A percentile compares a stretch with the other conserved stretches of the same genome.
Evolutionary conservation across 1,284 basidiomycete genomes (phyloP).

Genomic region (Ceratobasidium sp.): DNA sequence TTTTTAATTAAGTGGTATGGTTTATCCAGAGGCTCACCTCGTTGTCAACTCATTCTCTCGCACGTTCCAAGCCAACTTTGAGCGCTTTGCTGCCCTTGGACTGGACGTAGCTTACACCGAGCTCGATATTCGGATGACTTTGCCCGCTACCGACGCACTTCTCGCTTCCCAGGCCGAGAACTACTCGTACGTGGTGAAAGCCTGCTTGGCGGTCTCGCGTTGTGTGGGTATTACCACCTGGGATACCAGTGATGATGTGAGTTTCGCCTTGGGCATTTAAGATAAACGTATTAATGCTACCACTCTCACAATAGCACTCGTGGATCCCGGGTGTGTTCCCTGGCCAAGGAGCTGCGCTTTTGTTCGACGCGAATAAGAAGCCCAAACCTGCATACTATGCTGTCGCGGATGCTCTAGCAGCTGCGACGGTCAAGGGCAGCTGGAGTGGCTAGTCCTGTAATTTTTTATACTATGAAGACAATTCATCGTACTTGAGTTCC

Average conservation of each 20-base stretch:
- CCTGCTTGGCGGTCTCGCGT: constrained; percentile 57
- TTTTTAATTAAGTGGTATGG: too few species aligned
- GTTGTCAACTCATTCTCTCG: constrained; percentile 62
- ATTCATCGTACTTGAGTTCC: too few species aligned
- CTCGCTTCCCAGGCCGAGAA: constrained; percentile 63
- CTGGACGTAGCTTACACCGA: constrained; percentile 62
- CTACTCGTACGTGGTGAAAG: constrained; percentile 60
- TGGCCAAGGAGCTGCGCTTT: constrained; percentile 51
- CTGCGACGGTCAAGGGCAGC: constrained; percentile 35
- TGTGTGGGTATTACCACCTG: constrained; percentile 46
- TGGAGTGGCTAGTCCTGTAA: not conserved
- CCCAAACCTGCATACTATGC: constrained; percentile 53
- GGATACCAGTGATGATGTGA: constrained; percentile 47
- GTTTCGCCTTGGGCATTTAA: not conserved
- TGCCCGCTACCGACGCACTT: constrained; percentile 62
- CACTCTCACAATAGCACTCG: constrained; percentile 37
- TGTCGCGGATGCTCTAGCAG: constrained; percentile 48
- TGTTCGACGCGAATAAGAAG: constrained; percentile 52
- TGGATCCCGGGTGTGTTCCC: constrained; percentile 54
- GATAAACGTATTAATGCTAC: not conserved
- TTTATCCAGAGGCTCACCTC: constrained; percentile 59
- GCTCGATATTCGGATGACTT: constrained; percentile 56
- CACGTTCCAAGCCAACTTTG: constrained; percentile 58
- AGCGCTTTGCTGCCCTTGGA: constrained; percentile 62
- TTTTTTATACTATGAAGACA: too few species aligned